Evolutionary conservation across 306 rosid genomes (phyloP).

Genomic region (Prunus salicina): DNA sequence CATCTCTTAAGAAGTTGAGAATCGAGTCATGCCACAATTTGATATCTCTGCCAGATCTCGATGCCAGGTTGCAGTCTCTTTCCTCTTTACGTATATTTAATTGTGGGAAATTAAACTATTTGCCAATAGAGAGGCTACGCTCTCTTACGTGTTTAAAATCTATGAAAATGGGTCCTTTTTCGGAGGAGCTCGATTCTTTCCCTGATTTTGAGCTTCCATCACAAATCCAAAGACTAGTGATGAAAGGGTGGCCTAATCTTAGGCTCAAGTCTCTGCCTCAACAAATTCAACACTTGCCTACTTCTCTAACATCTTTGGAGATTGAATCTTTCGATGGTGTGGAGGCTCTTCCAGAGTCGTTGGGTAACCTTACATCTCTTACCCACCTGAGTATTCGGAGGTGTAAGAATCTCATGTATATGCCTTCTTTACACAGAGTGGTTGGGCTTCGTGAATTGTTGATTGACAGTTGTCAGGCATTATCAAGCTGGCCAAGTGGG

Average conservation of each 20-base stretch:
- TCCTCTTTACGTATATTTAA: rapidly evolving
- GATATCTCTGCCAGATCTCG: background rate
- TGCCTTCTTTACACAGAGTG: background rate
- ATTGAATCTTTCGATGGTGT: too few species aligned
- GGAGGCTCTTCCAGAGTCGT: too few species aligned
- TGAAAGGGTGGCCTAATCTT: background rate
- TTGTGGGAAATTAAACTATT: background rate
- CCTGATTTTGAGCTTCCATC: background rate
- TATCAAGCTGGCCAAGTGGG: too few species aligned
- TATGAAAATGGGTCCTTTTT: background rate
- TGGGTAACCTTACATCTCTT: too few species aligned
- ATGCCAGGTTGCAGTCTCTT: background rate
- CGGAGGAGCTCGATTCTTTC: background rate
- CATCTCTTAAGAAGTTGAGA: background rate
- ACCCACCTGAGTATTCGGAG: rapidly evolving
- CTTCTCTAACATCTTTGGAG: background rate
- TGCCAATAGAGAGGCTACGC: background rate
- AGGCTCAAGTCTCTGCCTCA: background rate
- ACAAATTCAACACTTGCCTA: background rate
- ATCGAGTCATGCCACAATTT: background rate
- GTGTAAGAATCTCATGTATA: background rate
- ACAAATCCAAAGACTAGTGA: rapidly evolving
- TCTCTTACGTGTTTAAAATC: background rate
- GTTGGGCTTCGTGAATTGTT: too few species aligned
- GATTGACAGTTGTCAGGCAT: too few species aligned